Base-by-base conservation (phyloP, 805 yeast species). In the Metschnikowia gelsemii region DNA sequence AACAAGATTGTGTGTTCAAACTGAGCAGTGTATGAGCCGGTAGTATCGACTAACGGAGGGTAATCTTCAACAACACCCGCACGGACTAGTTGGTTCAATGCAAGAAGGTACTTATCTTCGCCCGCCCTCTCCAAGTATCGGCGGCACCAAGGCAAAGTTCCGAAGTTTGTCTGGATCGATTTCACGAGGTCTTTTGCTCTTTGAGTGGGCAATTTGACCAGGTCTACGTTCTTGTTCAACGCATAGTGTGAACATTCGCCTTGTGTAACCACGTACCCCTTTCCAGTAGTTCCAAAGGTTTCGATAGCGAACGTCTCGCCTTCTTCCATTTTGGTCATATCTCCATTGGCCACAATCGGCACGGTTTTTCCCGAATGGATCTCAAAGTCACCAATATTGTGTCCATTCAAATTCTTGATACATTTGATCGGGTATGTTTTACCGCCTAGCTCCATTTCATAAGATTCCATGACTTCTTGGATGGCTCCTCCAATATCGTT, bases 271-370 rank as follows among this genome's bases (percentile, higher is more conserved):
- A 93, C 98, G 54, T 82, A 84, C 26, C 98, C 99, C 45, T 84
- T 78, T 47, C 99, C 99, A 1, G 99, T 93, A 32, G 96, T 79
- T 9, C 99, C 99, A 59, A 93, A 93, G 2, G 99, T 93, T 68
- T 93, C 99, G 58, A 93, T 91, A 46, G 99, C 99, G 72, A 87
- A 91, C 2, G 88, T 83, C 64, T 93, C 99, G 49, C 96, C 96
- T 70, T 93, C 99, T 64, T 93, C 99, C 96, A 93, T 91, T 75
- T 91, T 91, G 8, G 98, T 93, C 63, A 78, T 78, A 62, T 93
- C 99, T 6, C 89, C 91, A 56, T 87, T 87, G 56, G 90, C 84
- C 25, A 93, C 96, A 56, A 93, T 93, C 13, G 99, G 99, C 34
- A 93, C 98, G 19, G 95, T 82, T 64, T 93, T 93, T 49, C 96